Percentiles rank a stretch among this genome's conserved stretches.
Evolutionary conservation across 768 basidiomycete genomes (phyloP).

Genomic region (Galerina marginata): DNA sequence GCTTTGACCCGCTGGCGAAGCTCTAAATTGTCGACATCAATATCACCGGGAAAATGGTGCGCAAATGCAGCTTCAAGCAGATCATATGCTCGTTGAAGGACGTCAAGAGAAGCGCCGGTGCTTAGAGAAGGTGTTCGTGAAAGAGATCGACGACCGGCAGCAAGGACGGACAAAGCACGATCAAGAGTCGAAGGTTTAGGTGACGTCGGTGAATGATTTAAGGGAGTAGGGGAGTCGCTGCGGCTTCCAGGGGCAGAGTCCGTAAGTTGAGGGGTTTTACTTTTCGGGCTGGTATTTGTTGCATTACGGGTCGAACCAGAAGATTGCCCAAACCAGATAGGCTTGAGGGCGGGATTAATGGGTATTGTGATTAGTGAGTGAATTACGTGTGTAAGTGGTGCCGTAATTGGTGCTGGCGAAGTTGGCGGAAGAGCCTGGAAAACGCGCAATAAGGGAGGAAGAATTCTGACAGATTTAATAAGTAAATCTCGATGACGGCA

Average conservation of each 20-base stretch:
- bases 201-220: constrained; percentile 32
- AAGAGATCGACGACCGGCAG: constrained; percentile 55
- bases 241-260: constrained; percentile 41
- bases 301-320: constrained; percentile 40
- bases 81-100: constrained; percentile 68
- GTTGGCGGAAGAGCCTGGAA: constrained; percentile 71
- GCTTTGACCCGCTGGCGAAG: constrained; percentile 57
- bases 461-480: constrained; percentile 49
- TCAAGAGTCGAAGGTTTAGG: constrained; percentile 56
- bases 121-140: constrained; percentile 55
- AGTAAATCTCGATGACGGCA: background rate
- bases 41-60: constrained; percentile 70
- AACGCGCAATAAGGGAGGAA: constrained; percentile 72
- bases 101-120: constrained; percentile 43
- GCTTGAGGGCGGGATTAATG: constrained; percentile 56
- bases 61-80: constrained; percentile 63
- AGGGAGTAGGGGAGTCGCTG: constrained; percentile 43
- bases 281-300: constrained; percentile 41
- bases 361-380: constrained; percentile 85
- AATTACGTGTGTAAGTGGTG: constrained; percentile 82
- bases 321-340: constrained; percentile 64
- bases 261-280: constrained; percentile 35
- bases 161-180: constrained; percentile 60
- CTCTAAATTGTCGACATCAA: constrained; percentile 66
- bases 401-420: constrained; percentile 65